Evolutionary conservation across 495 filamentous ascomycete species (phyloP).

Genomic region (Achaetomiella virescens): DNA sequence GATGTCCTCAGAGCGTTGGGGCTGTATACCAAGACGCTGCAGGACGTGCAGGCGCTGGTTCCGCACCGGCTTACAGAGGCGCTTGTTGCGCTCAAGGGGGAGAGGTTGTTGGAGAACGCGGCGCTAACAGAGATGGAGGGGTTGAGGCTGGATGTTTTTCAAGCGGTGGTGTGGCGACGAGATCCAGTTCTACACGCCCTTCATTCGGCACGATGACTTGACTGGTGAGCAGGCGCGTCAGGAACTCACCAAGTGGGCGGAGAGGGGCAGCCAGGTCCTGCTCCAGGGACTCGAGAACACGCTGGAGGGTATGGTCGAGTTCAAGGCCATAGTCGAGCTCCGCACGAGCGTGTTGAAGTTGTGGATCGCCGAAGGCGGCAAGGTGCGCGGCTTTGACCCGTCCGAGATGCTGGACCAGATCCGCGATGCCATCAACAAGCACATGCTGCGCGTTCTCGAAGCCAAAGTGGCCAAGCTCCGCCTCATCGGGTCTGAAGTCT

Average conservation of each 20-base stretch:
- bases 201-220: conserved; percentile 79
- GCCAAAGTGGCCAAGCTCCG: conserved; percentile 52
- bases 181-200: conserved; percentile 81
- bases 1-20: conserved; percentile 57
- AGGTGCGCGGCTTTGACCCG: conserved; percentile 49
- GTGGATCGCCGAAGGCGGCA: conserved; percentile 59
- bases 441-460: conserved; percentile 54
- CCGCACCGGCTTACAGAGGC: conserved; percentile 67
- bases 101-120: conserved; percentile 62
- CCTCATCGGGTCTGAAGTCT: conserved; percentile 52
- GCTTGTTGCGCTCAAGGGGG: conserved; percentile 60
- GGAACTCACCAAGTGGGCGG: conserved; percentile 68
- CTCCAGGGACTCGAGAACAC: conserved; percentile 51
- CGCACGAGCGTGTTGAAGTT: conserved; percentile 63
- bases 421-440: conserved; percentile 60
- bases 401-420: conserved; percentile 61
- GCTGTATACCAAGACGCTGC: conserved; percentile 71
- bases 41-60: conserved; percentile 66
- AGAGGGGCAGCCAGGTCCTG: conserved; percentile 59
- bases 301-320: conserved; percentile 52
- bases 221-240: conserved; percentile 56
- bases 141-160: conserved; percentile 73
- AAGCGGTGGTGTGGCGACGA: conserved; percentile 78
- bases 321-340: conserved; percentile 60
- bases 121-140: conserved; percentile 59